Evolutionary conservation across 2,329 filamentous ascomycete species (phyloP), one percentile per base, ranked within the genome.

Genomic region (Aspergillus neotritici): DNA sequence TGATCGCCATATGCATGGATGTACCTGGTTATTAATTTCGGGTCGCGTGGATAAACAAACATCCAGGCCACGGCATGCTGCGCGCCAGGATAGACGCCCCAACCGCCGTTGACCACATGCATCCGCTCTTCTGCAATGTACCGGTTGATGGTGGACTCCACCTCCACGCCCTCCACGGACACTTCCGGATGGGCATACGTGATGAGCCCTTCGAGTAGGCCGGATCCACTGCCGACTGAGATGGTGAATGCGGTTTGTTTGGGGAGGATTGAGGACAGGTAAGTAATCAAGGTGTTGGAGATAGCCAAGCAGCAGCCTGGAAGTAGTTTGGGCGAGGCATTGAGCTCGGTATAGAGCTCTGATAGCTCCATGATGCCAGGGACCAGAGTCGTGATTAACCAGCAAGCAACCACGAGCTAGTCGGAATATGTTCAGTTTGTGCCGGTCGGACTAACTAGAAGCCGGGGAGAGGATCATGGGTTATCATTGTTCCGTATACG

Each of bases 11-110:
- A 54, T 2, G 13, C 31, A 28, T 66, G 52, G 21, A 78, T 34
- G 47, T 79, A 78, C 43, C 62, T 63, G 2, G 48, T 49, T 10
- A 78, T 49, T 9, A 79, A 55, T 3, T 57, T 65, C 3, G 71
- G 64, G n/a, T 71, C 62, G 11, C 74, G 68, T 1, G 76, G 76
- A 51, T 78, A 79, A 17, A 77, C 70, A 57, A 79, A 78, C 46
- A 78, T 58, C 69, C 75, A 71, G n/a, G 61, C 63, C 1, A 51
- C 46, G 7, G 72, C 72, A n/a, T 67, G 49, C 4, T 57, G 47
- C 3, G 72, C 73, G 9, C 69, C 58, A 1, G 64, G 43, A 40
- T 67, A 66, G 7, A 76, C 50, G 28, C 66, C 68, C 54, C 70
- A 69, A 1, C 72, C 70, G 2, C 71, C 71, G 6, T 57, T 44